Conservation (phyloP, 495 filamentous ascomycete genomes). For the Talaromyces ruber region DNA sequence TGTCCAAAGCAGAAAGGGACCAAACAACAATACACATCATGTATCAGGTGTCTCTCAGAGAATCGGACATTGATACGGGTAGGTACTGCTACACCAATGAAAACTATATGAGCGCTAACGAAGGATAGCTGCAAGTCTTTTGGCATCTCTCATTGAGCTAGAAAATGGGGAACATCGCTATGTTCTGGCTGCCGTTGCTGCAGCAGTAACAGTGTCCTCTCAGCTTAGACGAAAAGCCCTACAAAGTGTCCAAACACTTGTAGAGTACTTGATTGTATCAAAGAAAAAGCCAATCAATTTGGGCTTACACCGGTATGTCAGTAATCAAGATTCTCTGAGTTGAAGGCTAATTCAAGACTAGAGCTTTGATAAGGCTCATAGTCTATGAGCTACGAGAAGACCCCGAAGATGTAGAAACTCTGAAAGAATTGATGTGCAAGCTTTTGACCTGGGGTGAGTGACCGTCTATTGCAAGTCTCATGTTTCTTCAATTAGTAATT, state of each 20-base stretch:
- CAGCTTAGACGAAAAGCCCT: slow-evolving; percentile 13
- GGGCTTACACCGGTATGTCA: background rate
- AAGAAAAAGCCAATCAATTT: background rate
- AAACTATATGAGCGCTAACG: background rate
- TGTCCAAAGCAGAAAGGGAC: background rate
- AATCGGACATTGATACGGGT: background rate
- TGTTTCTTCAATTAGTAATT: slow-evolving; percentile 20
- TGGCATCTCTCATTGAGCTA: background rate
- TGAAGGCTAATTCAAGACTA: background rate
- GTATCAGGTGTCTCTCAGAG: background rate
- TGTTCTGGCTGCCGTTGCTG: background rate
- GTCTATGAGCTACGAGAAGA: background rate
- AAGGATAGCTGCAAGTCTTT: background rate
- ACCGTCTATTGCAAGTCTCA: background rate
- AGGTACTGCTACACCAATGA: background rate
- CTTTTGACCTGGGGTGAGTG: slow-evolving; percentile 55
- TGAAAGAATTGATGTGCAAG: slow-evolving; percentile 53
- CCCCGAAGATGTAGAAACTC: slow-evolving; percentile 56
- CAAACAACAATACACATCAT: background rate
- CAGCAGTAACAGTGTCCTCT: background rate
- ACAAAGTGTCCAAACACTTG: background rate
- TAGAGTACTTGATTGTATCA: background rate
- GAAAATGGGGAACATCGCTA: background rate
- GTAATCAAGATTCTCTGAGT: background rate
- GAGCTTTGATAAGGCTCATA: background rate